Evolutionary conservation across 2,329 filamentous ascomycete genomes (phyloP).

Genomic region (Xylaria sp.): DNA sequence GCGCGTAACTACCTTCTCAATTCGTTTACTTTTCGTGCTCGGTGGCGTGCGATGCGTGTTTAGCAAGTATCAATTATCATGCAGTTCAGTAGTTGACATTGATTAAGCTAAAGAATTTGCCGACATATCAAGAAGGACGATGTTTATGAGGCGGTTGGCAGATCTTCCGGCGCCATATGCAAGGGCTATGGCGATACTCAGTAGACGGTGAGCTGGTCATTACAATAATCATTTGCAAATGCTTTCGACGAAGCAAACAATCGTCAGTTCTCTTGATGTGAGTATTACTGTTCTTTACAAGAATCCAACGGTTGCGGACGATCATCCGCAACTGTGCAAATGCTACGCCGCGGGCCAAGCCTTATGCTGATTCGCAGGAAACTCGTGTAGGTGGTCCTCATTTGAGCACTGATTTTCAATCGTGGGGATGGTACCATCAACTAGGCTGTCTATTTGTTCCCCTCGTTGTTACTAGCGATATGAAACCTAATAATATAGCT

Average conservation of each 20-base stretch:
- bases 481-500: not conserved
- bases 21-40: not conserved
- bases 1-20: not conserved
- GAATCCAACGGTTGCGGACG: not conserved
- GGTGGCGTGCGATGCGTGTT: not conserved
- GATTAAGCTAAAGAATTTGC: too few relatives aligned
- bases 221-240: not conserved
- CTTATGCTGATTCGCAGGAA: slow-evolving; percentile 9
- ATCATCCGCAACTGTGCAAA: not conserved
- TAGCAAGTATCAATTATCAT: not conserved
- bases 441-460: not conserved
- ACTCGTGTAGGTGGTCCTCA: not conserved
- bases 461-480: not conserved
- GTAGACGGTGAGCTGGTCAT: not conserved
- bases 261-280: not conserved
- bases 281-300: slow-evolving; percentile 27
- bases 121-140: too few relatives aligned
- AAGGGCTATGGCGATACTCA: not conserved
- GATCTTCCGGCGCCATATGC: not conserved
- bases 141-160: not conserved
- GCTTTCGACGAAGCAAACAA: not conserved
- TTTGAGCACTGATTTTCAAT: slow-evolving; percentile 13
- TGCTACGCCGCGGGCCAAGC: not conserved
- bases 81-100: too few relatives aligned
- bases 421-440: not conserved